Percentiles rank a stretch among this genome's conserved stretches.
Conservation (phyloP, 768 basidiomycete species). For the Rhizopogon vinicolor region DNA sequence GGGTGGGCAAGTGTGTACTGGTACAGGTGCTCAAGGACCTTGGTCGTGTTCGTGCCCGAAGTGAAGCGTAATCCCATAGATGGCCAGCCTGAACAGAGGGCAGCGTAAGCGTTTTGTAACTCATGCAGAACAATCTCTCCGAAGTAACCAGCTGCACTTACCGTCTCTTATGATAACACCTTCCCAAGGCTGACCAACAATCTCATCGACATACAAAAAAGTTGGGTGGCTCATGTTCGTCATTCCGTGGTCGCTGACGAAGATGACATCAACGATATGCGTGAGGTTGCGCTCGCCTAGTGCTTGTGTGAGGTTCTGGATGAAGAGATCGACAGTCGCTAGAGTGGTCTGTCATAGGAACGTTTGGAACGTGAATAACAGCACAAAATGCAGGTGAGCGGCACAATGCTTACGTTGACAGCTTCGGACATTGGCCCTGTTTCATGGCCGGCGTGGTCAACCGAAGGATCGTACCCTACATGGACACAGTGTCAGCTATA, state of each 20-base stretch:
- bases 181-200: constrained; percentile 63
- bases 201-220: constrained; percentile 76
- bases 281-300: constrained; percentile 71
- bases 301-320: constrained; percentile 58
- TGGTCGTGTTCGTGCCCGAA: constrained; percentile 46
- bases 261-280: constrained; percentile 81
- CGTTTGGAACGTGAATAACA: neutral
- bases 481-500: neutral
- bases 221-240: constrained; percentile 78
- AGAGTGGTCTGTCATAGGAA: constrained; percentile 50
- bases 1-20: constrained; percentile 20
- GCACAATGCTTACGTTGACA: constrained; percentile 56
- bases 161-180: constrained; percentile 25
- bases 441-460: constrained; percentile 80
- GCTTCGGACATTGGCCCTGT: constrained; percentile 62
- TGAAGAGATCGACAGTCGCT: constrained; percentile 65
- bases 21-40: constrained; percentile 49
- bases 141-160: constrained; percentile 1
- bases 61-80: constrained; percentile 81
- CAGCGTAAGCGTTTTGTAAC: constrained; percentile 8
- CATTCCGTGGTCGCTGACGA: constrained; percentile 93
- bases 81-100: constrained; percentile 73
- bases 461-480: constrained; percentile 76
- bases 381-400: neutral
- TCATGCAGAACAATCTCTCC: constrained; percentile 9